Base-by-base conservation (phyloP, 768 basidiomycete species). In the Erythrobasidium yunnanense region DNA sequence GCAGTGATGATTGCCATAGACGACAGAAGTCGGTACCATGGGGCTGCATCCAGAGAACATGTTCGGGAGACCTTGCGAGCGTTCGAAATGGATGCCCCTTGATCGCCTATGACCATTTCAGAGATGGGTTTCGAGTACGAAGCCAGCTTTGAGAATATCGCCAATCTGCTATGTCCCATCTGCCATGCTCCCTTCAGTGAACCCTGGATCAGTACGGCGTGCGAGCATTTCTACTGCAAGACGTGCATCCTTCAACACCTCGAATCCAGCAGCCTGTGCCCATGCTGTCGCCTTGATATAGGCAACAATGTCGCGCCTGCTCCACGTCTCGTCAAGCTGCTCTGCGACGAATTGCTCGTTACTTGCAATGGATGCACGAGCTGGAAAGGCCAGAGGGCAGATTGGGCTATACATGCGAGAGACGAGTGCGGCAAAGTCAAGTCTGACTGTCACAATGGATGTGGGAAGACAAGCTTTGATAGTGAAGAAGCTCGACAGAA, bases 171-270 rank as follows among this genome's bases (percentile, higher is more conserved):
- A 17, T 63, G 60, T 33, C 60, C 60, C 27, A 63, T 63, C 29
- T 63, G 60, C 27, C 60, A 63, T 22, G 25, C 45, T 3, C 47
- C 60, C 5, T 49, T 63, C 45, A 29, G 18, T 7, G 49, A 50
- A 23, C 60, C 60, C 2, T 63, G 33, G 22, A 49, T 63, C 47
- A 51, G 60, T 49, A 49, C 33, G 60, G 32, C 45, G 3, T 63
- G 60, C 30, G 46, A 63, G 49, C 60, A 63, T 34, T 49, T 63
- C 47, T 63, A 63, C 60, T 63, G 60, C 47, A 29, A 63, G 25
- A 30, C 32, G 17, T 63, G 60, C 47, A 63, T 63, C 20, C 20
- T 50, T 7, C 47, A 49, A n/a, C 60, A 63, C 32, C 49, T 49
- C 46, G 30, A n/a, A 6, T 8, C 22, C 35, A 51, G 60, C 49